Percentiles rank a stretch among this genome's conserved stretches.
These are phyloP conservation scores for Rubroshorea leprosula DNA, from an alignment of 345 rosid species.

Conservation along the genomic window DNA sequence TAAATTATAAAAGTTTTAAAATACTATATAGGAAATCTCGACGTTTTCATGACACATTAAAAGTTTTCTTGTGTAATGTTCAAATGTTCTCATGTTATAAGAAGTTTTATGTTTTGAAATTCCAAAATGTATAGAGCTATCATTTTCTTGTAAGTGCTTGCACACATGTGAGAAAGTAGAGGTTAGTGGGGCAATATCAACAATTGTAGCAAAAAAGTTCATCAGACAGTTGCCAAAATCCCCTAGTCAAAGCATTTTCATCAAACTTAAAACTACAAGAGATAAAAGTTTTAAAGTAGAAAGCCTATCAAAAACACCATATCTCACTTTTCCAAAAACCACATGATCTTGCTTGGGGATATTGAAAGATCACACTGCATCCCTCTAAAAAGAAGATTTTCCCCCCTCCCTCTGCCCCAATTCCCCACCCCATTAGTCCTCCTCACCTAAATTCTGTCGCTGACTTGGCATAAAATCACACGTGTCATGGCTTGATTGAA, in stretches of 20 bases:
- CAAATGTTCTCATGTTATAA: too few species aligned
- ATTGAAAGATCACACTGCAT: constrained; percentile 32
- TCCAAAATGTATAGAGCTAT: too few species aligned
- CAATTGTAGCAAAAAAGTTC: not conserved
- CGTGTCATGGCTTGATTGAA: constrained; percentile 23
- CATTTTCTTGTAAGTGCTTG: not conserved
- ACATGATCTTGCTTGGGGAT: constrained; percentile 52
- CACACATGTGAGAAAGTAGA: not conserved
- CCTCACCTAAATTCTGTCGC: not conserved
- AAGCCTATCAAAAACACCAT: constrained; percentile 16
- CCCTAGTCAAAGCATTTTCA: constrained; percentile 15
- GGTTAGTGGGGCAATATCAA: not conserved
- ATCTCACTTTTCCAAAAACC: constrained; percentile 41
- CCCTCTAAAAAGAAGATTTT: constrained; percentile 31
- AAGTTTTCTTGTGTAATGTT: too few species aligned
- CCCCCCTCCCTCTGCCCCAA: constrained; percentile 14
- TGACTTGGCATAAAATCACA: constrained; percentile 12
- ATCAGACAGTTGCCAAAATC: not conserved
- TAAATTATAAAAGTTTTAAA: too few species aligned
- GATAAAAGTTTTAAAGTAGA: constrained; percentile 7
- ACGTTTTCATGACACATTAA: too few species aligned
- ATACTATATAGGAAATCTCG: too few species aligned
- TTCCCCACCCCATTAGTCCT: not conserved
- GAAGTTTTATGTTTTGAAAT: too few species aligned
- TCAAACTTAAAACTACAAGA: constrained; percentile 20